A percentile compares a stretch with the other conserved stretches of the same genome.
Evolutionary conservation across 768 basidiomycete genomes (phyloP).

Genomic region (Dacryopinax spathularia): DNA sequence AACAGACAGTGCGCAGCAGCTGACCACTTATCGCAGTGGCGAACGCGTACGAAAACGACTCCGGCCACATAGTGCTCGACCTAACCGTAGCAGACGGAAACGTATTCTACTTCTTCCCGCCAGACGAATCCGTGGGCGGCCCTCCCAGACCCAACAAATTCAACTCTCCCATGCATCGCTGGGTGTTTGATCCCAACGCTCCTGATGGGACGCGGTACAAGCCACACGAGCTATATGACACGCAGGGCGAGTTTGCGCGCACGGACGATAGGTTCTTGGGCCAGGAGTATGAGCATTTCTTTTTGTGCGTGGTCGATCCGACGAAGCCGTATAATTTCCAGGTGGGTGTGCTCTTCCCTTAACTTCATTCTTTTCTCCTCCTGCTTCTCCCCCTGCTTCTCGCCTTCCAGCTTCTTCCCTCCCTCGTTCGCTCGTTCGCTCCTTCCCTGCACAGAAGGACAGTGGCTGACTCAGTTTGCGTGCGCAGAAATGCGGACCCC

Average conservation of each 20-base stretch:
- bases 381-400: neutral
- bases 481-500: neutral
- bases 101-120: constrained; percentile 6
- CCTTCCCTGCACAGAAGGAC: neutral
- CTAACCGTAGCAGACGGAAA: constrained; percentile 5
- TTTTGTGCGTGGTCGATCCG: constrained; percentile 6
- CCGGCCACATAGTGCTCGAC: neutral
- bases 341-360: neutral
- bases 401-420: too few relatives aligned
- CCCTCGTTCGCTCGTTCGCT: too few relatives aligned
- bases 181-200: constrained; percentile 8
- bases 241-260: constrained; percentile 8
- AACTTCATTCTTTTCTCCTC: neutral
- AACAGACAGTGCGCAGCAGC: too few relatives aligned
- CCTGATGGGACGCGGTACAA: neutral
- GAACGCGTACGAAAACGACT: neutral
- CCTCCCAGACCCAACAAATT: neutral
- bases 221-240: constrained; percentile 5
- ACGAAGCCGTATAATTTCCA: constrained; percentile 7
- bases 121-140: constrained; percentile 2
- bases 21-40: too few relatives aligned
- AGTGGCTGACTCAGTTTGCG: neutral
- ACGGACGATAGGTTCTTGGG: constrained; percentile 9
- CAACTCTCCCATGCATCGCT: constrained; percentile 6
- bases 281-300: constrained; percentile 4